These are phyloP conservation scores for Cyberlindnera petersonii DNA, from an alignment of 805 yeast genomes.

Conservation along the genomic window DNA sequence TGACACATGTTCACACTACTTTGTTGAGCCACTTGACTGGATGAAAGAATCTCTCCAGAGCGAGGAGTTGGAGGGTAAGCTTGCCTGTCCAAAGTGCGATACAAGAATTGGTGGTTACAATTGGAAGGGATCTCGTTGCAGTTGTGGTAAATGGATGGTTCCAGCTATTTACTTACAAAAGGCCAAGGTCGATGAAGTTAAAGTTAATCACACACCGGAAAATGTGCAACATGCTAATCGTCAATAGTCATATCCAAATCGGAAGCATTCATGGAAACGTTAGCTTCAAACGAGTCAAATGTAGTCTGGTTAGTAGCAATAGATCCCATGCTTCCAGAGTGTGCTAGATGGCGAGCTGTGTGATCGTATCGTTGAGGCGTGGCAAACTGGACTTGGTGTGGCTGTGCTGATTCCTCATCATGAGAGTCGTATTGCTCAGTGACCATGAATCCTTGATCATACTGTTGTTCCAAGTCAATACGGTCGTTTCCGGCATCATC, in stretches of 20 bases:
- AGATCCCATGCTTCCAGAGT: conserved; percentile 8
- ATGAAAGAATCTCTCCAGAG: conserved; percentile 73
- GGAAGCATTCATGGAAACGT: conserved; percentile 31
- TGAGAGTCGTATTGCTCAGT: conserved; percentile 26
- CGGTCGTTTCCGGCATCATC: conserved; percentile 27
- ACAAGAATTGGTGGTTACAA: conserved; percentile 86
- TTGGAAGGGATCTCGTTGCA: conserved; percentile 93
- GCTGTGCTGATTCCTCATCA: conserved; percentile 4
- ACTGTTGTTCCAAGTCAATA: conserved; percentile 23
- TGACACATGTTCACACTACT: conserved; percentile 72
- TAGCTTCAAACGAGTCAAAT: conserved; percentile 22
- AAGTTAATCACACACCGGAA: conserved; percentile 14
- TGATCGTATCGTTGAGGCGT: conserved; percentile 16
- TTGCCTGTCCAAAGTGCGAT: conserved; percentile 78
- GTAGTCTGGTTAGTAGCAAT: conserved; percentile 8
- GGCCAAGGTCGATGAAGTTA: conserved; percentile 68
- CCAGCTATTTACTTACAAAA: conserved; percentile 84
- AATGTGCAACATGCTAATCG: conserved; percentile 23
- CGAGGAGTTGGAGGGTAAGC: conserved; percentile 78
- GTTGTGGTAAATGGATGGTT: conserved; percentile 93
- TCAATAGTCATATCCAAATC: conserved; percentile 45
- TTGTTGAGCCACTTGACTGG: conserved; percentile 88
- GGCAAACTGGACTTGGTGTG: conserved; percentile 14
- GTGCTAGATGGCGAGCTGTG: conserved; percentile 9
- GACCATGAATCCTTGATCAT: conserved; percentile 26